These are phyloP conservation scores for Clavariopsis aquatica DNA, from an alignment of 495 filamentous ascomycete genomes.

Conservation along the genomic window DNA sequence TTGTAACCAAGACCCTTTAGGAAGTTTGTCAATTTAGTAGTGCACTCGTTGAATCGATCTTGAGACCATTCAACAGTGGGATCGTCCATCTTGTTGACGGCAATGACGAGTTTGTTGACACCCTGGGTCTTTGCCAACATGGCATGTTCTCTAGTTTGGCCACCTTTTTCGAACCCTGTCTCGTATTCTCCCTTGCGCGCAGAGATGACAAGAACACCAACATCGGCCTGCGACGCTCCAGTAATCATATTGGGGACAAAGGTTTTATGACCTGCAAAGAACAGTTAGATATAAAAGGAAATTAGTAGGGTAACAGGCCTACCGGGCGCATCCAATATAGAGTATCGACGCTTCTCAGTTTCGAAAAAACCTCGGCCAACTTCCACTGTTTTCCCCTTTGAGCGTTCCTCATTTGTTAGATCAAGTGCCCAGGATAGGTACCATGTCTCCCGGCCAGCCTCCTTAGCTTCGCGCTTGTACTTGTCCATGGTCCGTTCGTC, in stretches of 20 bases:
- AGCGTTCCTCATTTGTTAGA: constrained; percentile 90
- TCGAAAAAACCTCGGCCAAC: constrained; percentile 97
- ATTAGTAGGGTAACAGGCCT: background rate
- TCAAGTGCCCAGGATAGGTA: constrained; percentile 98
- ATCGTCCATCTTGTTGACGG: constrained; percentile 99
- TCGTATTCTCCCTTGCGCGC: constrained; percentile 99
- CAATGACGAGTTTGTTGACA: constrained; percentile 85
- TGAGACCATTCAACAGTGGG: constrained; percentile 89
- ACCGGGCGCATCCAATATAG: constrained; percentile 84
- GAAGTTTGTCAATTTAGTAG: constrained; percentile 81
- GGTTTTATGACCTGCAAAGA: constrained; percentile 78
- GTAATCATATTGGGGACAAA: constrained; percentile 97
- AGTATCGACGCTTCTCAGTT: constrained; percentile 83
- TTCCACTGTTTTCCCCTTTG: constrained; percentile 98
- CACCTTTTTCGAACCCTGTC: constrained; percentile 98
- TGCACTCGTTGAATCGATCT: constrained; percentile 89
- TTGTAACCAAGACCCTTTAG: constrained; percentile 90
- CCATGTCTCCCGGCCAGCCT: constrained; percentile 96
- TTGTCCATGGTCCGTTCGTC: constrained; percentile 98
- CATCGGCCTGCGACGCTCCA: constrained; percentile 92
- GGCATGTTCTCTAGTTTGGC: constrained; percentile 96
- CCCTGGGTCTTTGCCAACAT: constrained; percentile 92
- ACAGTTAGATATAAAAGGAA: background rate
- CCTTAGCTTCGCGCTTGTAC: constrained; percentile 94
- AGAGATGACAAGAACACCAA: constrained; percentile 94